Evolutionary conservation across 2,329 filamentous ascomycete species (phyloP).

Genomic region (Penicillium corylophilum): DNA sequence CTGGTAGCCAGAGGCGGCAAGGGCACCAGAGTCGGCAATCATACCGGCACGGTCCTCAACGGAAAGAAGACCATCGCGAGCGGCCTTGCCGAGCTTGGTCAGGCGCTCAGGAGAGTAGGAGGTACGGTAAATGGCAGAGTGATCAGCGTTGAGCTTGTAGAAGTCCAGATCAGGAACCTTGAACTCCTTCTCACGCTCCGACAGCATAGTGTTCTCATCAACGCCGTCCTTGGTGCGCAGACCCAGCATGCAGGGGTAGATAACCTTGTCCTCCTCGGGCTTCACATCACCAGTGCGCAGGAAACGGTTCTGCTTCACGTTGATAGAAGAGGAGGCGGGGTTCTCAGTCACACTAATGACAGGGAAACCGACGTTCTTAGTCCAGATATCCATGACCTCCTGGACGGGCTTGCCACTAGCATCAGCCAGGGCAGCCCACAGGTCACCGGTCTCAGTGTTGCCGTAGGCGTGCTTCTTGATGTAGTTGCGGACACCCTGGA

Average conservation of each 20-base stretch:
- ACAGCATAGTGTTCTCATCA: slow-evolving; percentile 71
- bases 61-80: slow-evolving; percentile 73
- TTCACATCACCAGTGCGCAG: slow-evolving; percentile 88
- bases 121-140: slow-evolving; percentile 88
- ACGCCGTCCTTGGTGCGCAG: slow-evolving; percentile 81
- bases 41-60: slow-evolving; percentile 93
- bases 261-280: slow-evolving; percentile 82
- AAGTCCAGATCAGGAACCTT: slow-evolving; percentile 79
- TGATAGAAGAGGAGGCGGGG: slow-evolving; percentile 68
- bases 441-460: slow-evolving; percentile 86
- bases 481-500: slow-evolving; percentile 86
- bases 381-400: slow-evolving; percentile 93
- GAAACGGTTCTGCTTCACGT: slow-evolving; percentile 93
- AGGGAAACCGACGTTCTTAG: slow-evolving; percentile 91
- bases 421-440: slow-evolving; percentile 84
- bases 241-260: slow-evolving; percentile 88
- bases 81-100: slow-evolving; percentile 81
- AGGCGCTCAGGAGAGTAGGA: slow-evolving; percentile 82
- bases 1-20: slow-evolving; percentile 87
- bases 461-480: slow-evolving; percentile 96
- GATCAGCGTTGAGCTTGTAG: slow-evolving; percentile 95
- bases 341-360: slow-evolving; percentile 84
- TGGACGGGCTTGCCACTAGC: slow-evolving; percentile 90
- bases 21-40: slow-evolving; percentile 87
- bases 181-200: slow-evolving; percentile 71